Evolutionary conservation across 1,139 yeast species (phyloP), one percentile per base, ranked within the genome.

Genomic region (Protomyces gravidus): DNA sequence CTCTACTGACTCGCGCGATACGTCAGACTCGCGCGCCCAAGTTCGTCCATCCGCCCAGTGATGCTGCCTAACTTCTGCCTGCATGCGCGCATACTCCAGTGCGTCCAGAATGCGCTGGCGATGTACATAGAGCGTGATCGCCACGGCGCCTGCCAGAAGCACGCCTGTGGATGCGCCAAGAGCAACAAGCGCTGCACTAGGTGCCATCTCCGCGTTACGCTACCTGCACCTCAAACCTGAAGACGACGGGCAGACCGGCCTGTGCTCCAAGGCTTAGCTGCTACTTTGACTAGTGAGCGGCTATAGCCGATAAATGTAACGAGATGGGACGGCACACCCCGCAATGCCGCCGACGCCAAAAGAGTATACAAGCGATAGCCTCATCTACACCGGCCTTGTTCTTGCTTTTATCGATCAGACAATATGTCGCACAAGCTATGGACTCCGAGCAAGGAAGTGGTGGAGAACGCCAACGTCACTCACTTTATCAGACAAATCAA

Each of bases 401-500:
- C 13, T 28, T 28, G 32, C 13, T 13, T 28, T 28, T 28, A 28
- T 13, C 13, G 13, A 6, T 27, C 9, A 27, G 36, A 7, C 11
- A 30, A 3, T 23, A 36, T 36, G 42, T 36, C 42, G 19, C 23
- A 36, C 42, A 36, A 36, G 25, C 42, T 36, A 9, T 36, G 42
- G 42, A n/a, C 42, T 5, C 42, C 42, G 9, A 17, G 42, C 3
- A 13, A 19, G 11, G 42, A 36, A 7, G 21, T 36, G 3, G 21
- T 36, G 4, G 42, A 19, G 13, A 36, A 36, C 19, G 42, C 42
- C 42, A 36, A 36, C 9, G 21, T 36, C 19, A 36, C 42, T 5
- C 42, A 19, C 28, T 62, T 62, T 50, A 52, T 63, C 39, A 19
- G 47, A 15, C 15, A 19, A 2, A 42, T 63, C 23, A 62, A 61